Base-by-base conservation (phyloP, 2,329 filamentous ascomycete genomes). In the Fusarium sp. region DNA sequence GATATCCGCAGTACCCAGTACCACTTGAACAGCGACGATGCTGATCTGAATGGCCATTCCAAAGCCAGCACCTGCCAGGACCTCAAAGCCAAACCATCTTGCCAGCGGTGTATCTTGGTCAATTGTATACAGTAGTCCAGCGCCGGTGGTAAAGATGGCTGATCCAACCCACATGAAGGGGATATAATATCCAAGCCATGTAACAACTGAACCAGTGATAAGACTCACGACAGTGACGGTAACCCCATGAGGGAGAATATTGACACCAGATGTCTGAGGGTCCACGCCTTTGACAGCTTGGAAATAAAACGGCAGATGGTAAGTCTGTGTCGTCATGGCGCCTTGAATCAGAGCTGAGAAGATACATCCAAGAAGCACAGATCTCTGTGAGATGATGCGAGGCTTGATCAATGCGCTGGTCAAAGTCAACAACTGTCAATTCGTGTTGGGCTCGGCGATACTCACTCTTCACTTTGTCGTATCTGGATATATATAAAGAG, bases 21-120 rank as follows among this genome's bases (percentile, higher is more conserved):
- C 83, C 1, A 82, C 80, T 61, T 85, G 84, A 0, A 81, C 79
- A 2, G 81, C 82, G 13, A 84, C 78, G 5, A 82, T 69, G 3
- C 82, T 78, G 34, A 82, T 78, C 53, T 85, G 83, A 30, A 84
- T 76, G 6, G 78, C 77, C 5, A 82, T 69, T 20, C 84, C 84
- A 6, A 81, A 74, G 1, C 83, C 84, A 2, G 81, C 63, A 5
- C 84, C 84, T 8, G 79, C 77, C 22, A 86, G 62, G 3, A 80
- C 76, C 71, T 84, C 82, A 57, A 80, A 85, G 6, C 81, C 82
- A 38, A 84, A 81, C 83, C 83, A 86, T 40, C 77, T 72, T 1
- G 67, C 71, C 0, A 77, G 70, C 0, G 73, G 55, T 2, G 82
- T 83, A 24, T 77, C 60, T 3, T 75, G 68, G 13, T 70, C 66